A percentile compares a stretch with the other conserved stretches of the same genome.
These are phyloP conservation scores for Russula ochroleuca DNA, from an alignment of 768 basidiomycete genomes.

Conservation along the genomic window DNA sequence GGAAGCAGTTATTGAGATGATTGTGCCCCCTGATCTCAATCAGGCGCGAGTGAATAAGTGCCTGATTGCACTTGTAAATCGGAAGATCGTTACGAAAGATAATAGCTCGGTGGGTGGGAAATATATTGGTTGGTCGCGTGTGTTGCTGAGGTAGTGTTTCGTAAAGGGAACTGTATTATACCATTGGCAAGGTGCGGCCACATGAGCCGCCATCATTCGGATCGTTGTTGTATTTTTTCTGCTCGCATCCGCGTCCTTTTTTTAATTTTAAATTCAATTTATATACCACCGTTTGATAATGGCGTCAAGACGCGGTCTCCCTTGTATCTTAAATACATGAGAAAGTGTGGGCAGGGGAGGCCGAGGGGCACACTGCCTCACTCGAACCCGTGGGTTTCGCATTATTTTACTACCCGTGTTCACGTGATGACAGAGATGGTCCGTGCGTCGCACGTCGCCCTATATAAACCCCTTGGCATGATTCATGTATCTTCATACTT, in stretches of 20 bases:
- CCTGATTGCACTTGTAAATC: conserved; percentile 82
- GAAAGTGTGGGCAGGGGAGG: background rate
- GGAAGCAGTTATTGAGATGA: conserved; percentile 63
- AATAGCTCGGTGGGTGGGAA: conserved; percentile 38
- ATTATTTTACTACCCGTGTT: background rate
- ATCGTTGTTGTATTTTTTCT: background rate
- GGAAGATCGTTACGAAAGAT: conserved; percentile 79
- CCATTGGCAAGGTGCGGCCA: conserved; percentile 57
- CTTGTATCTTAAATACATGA: background rate
- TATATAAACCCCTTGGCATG: background rate
- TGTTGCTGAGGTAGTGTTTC: background rate
- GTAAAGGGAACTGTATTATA: conserved; percentile 61
- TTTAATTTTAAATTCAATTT: background rate
- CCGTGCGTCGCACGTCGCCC: background rate
- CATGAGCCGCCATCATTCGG: conserved; percentile 12
- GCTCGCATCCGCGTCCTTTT: background rate
- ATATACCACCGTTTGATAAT: background rate
- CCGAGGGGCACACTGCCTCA: too few relatives aligned
- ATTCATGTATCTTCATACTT: conserved; percentile 27
- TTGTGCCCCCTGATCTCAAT: conserved; percentile 75
- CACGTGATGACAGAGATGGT: background rate
- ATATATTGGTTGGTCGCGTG: background rate
- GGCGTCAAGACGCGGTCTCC: background rate
- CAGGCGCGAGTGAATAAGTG: conserved; percentile 93
- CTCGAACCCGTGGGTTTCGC: too few relatives aligned